Evolutionary conservation across 2,329 filamentous ascomycete genomes (phyloP), one percentile per base, ranked within the genome.

Genomic region (Aspergillus bombycis): DNA sequence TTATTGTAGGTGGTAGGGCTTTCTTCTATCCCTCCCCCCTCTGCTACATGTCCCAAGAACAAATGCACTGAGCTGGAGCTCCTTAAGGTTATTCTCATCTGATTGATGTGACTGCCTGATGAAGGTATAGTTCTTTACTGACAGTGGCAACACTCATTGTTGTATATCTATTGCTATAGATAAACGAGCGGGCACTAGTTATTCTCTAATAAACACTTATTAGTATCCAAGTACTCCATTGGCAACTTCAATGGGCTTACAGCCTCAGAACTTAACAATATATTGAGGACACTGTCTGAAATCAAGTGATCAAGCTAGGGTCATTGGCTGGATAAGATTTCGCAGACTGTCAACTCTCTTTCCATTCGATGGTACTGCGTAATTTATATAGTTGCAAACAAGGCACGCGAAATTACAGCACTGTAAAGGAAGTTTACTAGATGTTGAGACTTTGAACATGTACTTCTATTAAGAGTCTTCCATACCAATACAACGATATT

Each of bases 1-100:
- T 84, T 89, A 89, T 89, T 89, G 87, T 89, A 85, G 86, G 86
- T 83, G 78, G 77, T 77, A 78, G 80, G 81, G 77, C 70, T 62
- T 73, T 65, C 60, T 19, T 68, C 71, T 66, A 82, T 85, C 81
- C 80, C 77, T 80, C 76, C 79, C 76, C 85, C 85, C 86, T 87
- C 87, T 89, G 82, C 83, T 85, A 84, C 80, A 83, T 86, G 82
- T 73, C 81, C 84, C 85, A 74, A 89, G 85, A 89, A 76, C 79
- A 85, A 79, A 78, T 77, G 85, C 85, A 79, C 82, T 85, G 85
- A 89, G 86, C 86, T 89, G 87, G 87, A 89, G 85, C 85, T 79
- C 79, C 83, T 80, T 83, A 88, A 82, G 83, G 79, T 68, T 61
- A 38, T 66, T 60, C 30, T 48, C 52, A 57, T 69, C 14, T 19